Percentiles rank a stretch among this genome's conserved stretches.
These are phyloP conservation scores for Seiridium cupressi DNA, from an alignment of 2,329 filamentous ascomycete species.

Conservation along the genomic window DNA sequence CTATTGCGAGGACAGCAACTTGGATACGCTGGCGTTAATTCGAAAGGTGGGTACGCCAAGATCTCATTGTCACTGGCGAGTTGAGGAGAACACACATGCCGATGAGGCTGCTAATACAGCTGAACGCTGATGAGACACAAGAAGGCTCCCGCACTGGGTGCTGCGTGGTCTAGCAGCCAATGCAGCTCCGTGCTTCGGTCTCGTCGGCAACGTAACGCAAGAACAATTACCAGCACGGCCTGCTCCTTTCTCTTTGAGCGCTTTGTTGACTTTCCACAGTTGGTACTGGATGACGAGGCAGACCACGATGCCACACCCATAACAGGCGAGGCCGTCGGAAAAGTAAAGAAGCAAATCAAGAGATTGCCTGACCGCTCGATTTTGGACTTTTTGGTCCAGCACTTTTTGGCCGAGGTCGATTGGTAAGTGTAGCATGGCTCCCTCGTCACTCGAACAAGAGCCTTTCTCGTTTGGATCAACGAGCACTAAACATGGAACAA, in stretches of 20 bases:
- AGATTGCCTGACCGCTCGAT: conserved; percentile 12
- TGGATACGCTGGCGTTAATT: conserved; percentile 13
- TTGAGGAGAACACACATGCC: not conserved
- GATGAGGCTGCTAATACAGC: not conserved
- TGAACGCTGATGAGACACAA: not conserved
- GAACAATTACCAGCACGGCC: not conserved
- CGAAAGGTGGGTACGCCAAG: conserved; percentile 5
- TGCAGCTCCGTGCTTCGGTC: not conserved
- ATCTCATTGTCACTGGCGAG: not conserved
- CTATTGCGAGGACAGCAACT: conserved; percentile 13
- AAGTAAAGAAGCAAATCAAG: conserved; percentile 3
- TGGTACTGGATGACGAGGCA: not conserved
- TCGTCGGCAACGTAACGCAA: not conserved
- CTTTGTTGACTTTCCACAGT: not conserved
- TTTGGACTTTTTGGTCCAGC: conserved; percentile 15
- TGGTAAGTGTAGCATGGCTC: conserved; percentile 10
- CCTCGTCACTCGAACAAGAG: no score
- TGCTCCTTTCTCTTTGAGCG: not conserved
- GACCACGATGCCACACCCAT: not conserved
- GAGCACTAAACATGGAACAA: not conserved
- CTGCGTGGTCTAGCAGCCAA: not conserved
- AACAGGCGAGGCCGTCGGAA: not conserved
- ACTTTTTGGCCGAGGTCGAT: conserved; percentile 14
- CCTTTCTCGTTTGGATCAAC: not conserved
- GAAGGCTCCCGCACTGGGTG: no score